Percentiles rank a stretch among this genome's conserved stretches.
phyloP scores from a whole-genome alignment of 1,139 yeast genomes.

The Suhomyces taliae region DNA sequence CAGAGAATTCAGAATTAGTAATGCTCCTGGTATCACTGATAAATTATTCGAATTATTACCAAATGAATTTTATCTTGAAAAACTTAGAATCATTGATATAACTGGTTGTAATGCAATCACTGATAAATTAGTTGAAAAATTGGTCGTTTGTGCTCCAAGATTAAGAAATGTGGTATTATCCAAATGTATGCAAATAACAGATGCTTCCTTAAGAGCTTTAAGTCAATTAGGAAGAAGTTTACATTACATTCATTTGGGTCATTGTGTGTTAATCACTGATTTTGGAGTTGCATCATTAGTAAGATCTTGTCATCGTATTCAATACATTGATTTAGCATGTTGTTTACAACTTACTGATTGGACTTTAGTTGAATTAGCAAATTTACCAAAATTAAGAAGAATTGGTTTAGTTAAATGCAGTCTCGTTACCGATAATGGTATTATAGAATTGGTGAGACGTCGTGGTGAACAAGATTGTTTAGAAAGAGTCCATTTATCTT shows the following conservation, averaged over 20 bases:
- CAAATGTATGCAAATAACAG: slow-evolving; percentile 86
- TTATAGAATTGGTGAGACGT: slow-evolving; percentile 71
- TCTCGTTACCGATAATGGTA: slow-evolving; percentile 84
- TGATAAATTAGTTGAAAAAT: slow-evolving; percentile 71
- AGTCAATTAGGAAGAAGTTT: slow-evolving; percentile 75
- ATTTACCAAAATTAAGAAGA: slow-evolving; percentile 78
- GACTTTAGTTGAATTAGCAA: slow-evolving; percentile 75
- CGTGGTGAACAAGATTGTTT: slow-evolving; percentile 72
- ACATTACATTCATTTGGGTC: slow-evolving; percentile 92
- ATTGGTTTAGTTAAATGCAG: slow-evolving; percentile 93
- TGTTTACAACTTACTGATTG: slow-evolving; percentile 87
- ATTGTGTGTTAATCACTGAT: slow-evolving; percentile 89
- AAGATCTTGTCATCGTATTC: slow-evolving; percentile 78
- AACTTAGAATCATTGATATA: slow-evolving; percentile 77
- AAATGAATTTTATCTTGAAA: slow-evolving; percentile 41
- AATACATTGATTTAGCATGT: slow-evolving; percentile 93
- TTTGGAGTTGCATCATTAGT: slow-evolving; percentile 78
- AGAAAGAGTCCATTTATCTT: slow-evolving; percentile 90
- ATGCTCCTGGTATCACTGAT: slow-evolving; percentile 71
- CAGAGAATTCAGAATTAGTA: slow-evolving; percentile 81
- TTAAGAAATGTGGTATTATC: slow-evolving; percentile 85
- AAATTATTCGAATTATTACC: slow-evolving; percentile 52
- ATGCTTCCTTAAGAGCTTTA: slow-evolving; percentile 71
- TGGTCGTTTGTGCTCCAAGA: slow-evolving; percentile 78
- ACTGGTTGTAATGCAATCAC: slow-evolving; percentile 83